A percentile compares a stretch with the other conserved stretches of the same genome.
Evolutionary conservation across 192 early-diverging fungal genomes (phyloP).

Genomic region (Gamsiella multidivaricata): DNA sequence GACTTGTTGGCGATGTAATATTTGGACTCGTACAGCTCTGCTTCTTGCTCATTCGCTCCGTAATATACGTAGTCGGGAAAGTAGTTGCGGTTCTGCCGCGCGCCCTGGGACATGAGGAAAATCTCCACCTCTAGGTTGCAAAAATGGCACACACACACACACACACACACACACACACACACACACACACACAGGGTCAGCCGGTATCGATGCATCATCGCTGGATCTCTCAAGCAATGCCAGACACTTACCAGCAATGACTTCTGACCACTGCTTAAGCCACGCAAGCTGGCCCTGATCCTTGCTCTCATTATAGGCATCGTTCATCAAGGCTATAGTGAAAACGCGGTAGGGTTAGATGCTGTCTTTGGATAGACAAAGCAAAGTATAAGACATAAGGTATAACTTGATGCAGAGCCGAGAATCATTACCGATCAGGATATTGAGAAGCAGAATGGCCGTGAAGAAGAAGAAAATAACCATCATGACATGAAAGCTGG

Average conservation of each 20-base stretch:
- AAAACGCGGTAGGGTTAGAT: neutral
- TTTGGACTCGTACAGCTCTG: conserved; percentile 41
- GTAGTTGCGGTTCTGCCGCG: conserved; percentile 46
- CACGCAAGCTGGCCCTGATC: conserved; percentile 42
- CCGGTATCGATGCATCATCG: no score
- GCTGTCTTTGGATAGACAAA: no score
- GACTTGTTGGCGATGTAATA: conserved; percentile 39
- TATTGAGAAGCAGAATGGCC: conserved; percentile 38
- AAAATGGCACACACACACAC: no score
- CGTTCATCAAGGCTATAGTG: conserved; percentile 49
- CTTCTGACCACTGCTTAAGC: conserved; percentile 52
- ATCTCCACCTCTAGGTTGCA: conserved; percentile 44
- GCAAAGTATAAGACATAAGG: neutral
- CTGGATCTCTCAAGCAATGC: neutral
- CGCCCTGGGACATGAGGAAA: conserved; percentile 21
- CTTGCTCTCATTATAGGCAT: conserved; percentile 45
- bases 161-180: no score
- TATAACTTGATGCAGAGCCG: neutral
- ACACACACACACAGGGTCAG: no score
- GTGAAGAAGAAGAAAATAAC: conserved; percentile 53
- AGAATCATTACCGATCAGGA: conserved; percentile 35
- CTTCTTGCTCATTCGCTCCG: conserved; percentile 45
- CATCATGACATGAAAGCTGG: conserved; percentile 52
- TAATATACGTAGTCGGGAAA: conserved; percentile 53
- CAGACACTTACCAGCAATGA: conserved; percentile 34